Conservation (phyloP, 371 early-diverging fungal species). For the Apophysomyces variabilis region DNA sequence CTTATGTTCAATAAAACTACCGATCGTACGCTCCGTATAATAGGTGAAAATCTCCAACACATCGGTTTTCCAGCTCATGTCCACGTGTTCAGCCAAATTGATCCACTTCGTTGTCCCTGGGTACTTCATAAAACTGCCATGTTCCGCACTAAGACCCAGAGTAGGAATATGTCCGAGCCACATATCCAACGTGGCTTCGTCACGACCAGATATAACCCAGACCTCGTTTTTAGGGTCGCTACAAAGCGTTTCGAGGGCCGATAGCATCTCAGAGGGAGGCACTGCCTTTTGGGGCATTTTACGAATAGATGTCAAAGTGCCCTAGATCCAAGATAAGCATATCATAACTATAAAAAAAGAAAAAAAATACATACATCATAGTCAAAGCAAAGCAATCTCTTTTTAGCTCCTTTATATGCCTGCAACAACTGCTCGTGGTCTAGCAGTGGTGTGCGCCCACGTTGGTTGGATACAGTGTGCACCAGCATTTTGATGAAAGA, state of each 20-base stretch:
- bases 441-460: conserved; percentile 72
- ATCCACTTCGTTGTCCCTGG: conserved; percentile 71
- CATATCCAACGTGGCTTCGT: conserved; percentile 78
- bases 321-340: conserved; percentile 51
- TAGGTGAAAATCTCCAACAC: conserved; percentile 87
- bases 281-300: conserved; percentile 70
- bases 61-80: conserved; percentile 87
- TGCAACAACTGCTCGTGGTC: conserved; percentile 48
- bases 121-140: conserved; percentile 70
- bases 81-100: conserved; percentile 79
- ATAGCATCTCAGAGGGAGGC: conserved; percentile 69
- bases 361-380: conserved; percentile 68
- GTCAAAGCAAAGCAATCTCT: conserved; percentile 83
- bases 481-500: conserved; percentile 73
- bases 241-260: conserved; percentile 66
- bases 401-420: conserved; percentile 60
- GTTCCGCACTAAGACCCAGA: conserved; percentile 83
- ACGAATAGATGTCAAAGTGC: conserved; percentile 81
- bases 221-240: conserved; percentile 83
- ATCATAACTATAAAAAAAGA: conserved; percentile 4
- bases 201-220: conserved; percentile 95
- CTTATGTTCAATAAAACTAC: conserved; percentile 86
- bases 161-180: conserved; percentile 84
- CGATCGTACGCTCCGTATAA: conserved; percentile 90
- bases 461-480: conserved; percentile 55